A percentile compares a stretch with the other conserved stretches of the same genome.
Evolutionary conservation across 192 early-diverging fungal species (phyloP).

Genomic region (Bifiguratus adelaidae): DNA sequence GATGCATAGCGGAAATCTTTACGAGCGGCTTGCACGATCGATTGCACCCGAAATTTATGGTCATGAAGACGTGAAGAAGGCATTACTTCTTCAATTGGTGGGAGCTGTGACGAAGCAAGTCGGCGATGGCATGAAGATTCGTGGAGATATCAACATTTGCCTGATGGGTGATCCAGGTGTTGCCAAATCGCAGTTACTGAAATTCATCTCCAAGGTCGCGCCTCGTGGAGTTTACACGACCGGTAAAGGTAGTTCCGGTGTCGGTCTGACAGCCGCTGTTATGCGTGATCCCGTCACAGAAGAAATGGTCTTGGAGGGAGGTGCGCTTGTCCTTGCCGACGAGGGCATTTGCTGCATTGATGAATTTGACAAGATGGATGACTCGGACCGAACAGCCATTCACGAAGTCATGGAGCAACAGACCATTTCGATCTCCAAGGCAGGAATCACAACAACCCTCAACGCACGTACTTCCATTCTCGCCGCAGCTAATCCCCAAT

Average conservation of each 20-base stretch:
- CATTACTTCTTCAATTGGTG: slow-evolving; percentile 76
- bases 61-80: slow-evolving; percentile 88
- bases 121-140: slow-evolving; percentile 89
- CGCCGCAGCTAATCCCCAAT: slow-evolving; percentile 94
- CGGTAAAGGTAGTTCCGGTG: slow-evolving; percentile 93
- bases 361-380: slow-evolving; percentile 99
- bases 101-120: slow-evolving; percentile 71
- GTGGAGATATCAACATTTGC: slow-evolving; percentile 92
- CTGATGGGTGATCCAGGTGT: slow-evolving; percentile 97
- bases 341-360: slow-evolving; percentile 97
- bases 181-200: slow-evolving; percentile 86
- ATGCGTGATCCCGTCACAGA: slow-evolving; percentile 92
- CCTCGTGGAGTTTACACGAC: slow-evolving; percentile 95
- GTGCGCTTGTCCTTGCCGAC: slow-evolving; percentile 91
- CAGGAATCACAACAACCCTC: slow-evolving; percentile 95
- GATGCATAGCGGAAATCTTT: slow-evolving; percentile 55
- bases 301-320: slow-evolving; percentile 92
- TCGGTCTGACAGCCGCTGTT: slow-evolving; percentile 93
- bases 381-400: slow-evolving; percentile 83
- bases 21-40: slow-evolving; percentile 58
- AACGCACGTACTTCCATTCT: slow-evolving; percentile 95
- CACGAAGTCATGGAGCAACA: slow-evolving; percentile 99
- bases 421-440: slow-evolving; percentile 96
- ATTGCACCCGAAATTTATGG: slow-evolving; percentile 91
- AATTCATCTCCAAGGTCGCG: slow-evolving; percentile 86